Conservation (phyloP, 73 alveolate genomes). For the Paramecium tetraurelia region DNA sequence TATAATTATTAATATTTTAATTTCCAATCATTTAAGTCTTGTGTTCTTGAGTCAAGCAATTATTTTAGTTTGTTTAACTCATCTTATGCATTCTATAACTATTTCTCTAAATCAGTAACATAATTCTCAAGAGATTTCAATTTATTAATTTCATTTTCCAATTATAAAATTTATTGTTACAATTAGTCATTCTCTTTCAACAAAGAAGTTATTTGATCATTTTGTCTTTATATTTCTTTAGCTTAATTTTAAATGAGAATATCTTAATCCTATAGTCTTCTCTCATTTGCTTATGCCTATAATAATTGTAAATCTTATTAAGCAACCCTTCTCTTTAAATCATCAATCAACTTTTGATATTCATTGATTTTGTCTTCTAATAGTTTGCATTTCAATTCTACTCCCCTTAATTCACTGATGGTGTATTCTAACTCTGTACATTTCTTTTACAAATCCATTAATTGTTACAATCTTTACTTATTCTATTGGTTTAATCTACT, state of each 20-base stretch:
- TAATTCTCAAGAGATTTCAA: neutral
- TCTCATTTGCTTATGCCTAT: neutral
- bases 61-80: neutral
- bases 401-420: neutral
- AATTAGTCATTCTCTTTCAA: neutral
- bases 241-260: neutral
- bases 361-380: neutral
- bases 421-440: neutral
- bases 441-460: slow-evolving; percentile 7
- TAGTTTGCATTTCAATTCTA: neutral
- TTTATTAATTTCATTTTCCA: neutral
- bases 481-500: neutral
- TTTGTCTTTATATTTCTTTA: neutral
- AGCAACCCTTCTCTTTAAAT: slow-evolving; percentile 23
- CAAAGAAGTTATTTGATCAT: neutral
- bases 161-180: neutral
- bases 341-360: neutral
- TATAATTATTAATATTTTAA: neutral
- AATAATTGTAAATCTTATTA: slow-evolving; percentile 22
- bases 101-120: neutral
- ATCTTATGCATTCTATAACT: neutral
- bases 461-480: neutral
- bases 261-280: neutral
- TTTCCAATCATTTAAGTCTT: slow-evolving; percentile 11
- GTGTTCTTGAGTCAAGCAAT: neutral